Base-by-base conservation (phyloP, 108 stramenopile species). In the Cyclotella sp. region DNA sequence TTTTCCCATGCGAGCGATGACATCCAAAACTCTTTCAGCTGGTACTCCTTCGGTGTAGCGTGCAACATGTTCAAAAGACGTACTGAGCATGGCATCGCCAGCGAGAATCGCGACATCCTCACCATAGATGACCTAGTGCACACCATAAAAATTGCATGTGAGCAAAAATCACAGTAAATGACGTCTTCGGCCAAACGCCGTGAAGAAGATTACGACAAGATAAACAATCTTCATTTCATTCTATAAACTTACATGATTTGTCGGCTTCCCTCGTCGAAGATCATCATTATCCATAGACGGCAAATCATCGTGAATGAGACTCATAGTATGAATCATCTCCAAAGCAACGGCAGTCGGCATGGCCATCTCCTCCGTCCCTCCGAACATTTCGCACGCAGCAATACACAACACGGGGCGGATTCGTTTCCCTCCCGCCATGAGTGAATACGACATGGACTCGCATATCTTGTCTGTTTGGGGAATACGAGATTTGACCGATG, bases 301-400 rank as follows among this genome's bases (percentile, higher is more conserved):
- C 82, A 98, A 84, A 86, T 98, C 97, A 77, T 98, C 97, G 74
- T 98, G 97, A 64, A 97, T 98, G 28, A 98, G 85, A 72, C 91
- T 93, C 97, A 98, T 98, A 29, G 97, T 97, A 75, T 98, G 97
- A 68, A 98, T 98, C 97, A 98, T 98, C 85, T 98, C 97, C 69
- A 97, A 61, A 29, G 94, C 89, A n/a, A 97, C 93, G 13, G 97
- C 97, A 12, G 96, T 90, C 11, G 97, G 95, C 87, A 98, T 96
- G 57, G 97, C 95, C 21, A 46, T 82, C 63, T 90, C 91, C 59
- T 90, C 81, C 9, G 68, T 81, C 28, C 86, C 84, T 18, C 90
- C 91, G 60, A 97, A 95, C 96, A 97, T 96, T 85, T 98, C 97
- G 63, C 92, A 95, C 3, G 96, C 96, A 7, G 97, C 96, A 66